Percentiles rank a stretch among this genome's conserved stretches.
phyloP scores from a whole-genome alignment of 352 stramenopile genomes.

The Lagenidium sp. region DNA sequence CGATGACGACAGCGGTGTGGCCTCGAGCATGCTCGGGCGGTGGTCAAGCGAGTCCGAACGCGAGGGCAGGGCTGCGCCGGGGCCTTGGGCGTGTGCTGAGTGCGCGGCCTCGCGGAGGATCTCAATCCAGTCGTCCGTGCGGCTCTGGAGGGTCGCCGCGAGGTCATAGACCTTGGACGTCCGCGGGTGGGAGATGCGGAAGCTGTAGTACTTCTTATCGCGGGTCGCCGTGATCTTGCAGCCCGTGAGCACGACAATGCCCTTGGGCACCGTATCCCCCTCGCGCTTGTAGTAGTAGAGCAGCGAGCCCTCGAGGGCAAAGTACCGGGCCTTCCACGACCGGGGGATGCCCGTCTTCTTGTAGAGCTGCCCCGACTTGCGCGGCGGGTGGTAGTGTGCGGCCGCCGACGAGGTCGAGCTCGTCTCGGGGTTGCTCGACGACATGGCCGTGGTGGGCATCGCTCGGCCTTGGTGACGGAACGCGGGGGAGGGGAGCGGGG shows the following conservation, averaged over 20 bases:
- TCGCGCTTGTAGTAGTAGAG: constrained; percentile 74
- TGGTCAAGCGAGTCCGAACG: constrained; percentile 15
- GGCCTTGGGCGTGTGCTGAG: constrained; percentile 6
- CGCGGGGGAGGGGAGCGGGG: no score
- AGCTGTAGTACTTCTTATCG: constrained; percentile 68
- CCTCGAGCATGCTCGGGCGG: constrained; percentile 14
- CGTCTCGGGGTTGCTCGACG: constrained; percentile 5
- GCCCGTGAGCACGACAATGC: constrained; percentile 59
- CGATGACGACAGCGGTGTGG: constrained; percentile 17
- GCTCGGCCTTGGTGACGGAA: no score
- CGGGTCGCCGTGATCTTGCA: constrained; percentile 36
- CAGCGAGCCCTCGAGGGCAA: constrained; percentile 50
- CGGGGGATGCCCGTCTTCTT: constrained; percentile 48
- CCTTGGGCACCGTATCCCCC: constrained; percentile 41
- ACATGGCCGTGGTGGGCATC: no score
- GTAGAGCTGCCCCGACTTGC: constrained; percentile 56
- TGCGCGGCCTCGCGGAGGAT: constrained; percentile 30
- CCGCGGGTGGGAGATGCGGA: constrained; percentile 62
- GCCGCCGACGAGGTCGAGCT: background rate
- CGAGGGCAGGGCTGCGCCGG: background rate
- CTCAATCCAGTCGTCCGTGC: constrained; percentile 51
- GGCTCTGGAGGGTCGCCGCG: constrained; percentile 38
- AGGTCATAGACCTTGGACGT: constrained; percentile 63
- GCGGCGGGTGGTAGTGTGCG: constrained; percentile 15
- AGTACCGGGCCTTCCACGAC: constrained; percentile 57